phyloP scores from a whole-genome alignment of 495 filamentous ascomycete species.

The Hyaloscypha bicolor region DNA sequence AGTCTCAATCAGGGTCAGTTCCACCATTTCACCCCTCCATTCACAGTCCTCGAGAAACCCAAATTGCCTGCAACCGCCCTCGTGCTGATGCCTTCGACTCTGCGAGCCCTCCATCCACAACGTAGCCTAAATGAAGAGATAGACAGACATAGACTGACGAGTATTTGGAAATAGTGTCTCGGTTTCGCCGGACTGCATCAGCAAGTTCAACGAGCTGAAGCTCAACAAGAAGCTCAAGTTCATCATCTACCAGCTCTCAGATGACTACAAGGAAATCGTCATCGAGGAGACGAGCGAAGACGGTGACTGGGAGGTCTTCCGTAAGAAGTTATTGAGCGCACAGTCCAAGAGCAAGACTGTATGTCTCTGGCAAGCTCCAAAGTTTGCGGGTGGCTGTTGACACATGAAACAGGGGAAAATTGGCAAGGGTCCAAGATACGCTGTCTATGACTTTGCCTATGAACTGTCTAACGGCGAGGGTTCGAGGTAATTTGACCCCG shows the following conservation, averaged over 20 bases:
- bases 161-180: slow-evolving; percentile 61
- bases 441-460: slow-evolving; percentile 92
- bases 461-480: slow-evolving; percentile 78
- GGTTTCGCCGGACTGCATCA: slow-evolving; percentile 78
- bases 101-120: background rate
- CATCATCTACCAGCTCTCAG: slow-evolving; percentile 96
- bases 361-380: slow-evolving; percentile 42
- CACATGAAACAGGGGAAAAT: slow-evolving; percentile 45
- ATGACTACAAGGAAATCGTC: slow-evolving; percentile 88
- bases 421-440: slow-evolving; percentile 84
- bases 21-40: slow-evolving; percentile 29
- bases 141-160: slow-evolving; percentile 9
- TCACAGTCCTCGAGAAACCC: slow-evolving; percentile 5
- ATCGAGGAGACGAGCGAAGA: slow-evolving; percentile 69
- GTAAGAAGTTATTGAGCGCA: slow-evolving; percentile 73
- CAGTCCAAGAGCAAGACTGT: slow-evolving; percentile 49
- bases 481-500: slow-evolving; percentile 58
- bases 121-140: background rate
- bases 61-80: background rate
- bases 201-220: slow-evolving; percentile 87
- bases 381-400: slow-evolving; percentile 36
- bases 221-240: slow-evolving; percentile 85
- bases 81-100: slow-evolving; percentile 6
- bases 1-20: slow-evolving; percentile 74
- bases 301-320: slow-evolving; percentile 74